phyloP scores from a whole-genome alignment of 306 rosid species.

The Styphnolobium japonicum region DNA sequence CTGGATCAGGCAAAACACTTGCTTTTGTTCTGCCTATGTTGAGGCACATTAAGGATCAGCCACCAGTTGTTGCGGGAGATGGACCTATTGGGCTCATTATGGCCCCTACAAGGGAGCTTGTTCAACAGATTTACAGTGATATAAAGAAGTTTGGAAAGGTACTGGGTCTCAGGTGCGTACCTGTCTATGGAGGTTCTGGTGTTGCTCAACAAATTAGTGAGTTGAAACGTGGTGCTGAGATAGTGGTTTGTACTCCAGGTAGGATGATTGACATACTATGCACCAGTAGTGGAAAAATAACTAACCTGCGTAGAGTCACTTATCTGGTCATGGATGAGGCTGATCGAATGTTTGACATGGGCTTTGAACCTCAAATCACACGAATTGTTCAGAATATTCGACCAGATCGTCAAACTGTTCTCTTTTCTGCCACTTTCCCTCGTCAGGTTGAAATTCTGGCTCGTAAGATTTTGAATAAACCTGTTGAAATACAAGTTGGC shows the following conservation, averaged over 20 bases:
- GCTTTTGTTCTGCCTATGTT: slow-evolving; percentile 95
- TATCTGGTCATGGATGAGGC: slow-evolving; percentile 97
- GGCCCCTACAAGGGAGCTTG: slow-evolving; percentile 99
- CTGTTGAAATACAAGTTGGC: slow-evolving; percentile 92
- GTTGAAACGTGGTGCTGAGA: slow-evolving; percentile 94
- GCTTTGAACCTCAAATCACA: slow-evolving; percentile 95
- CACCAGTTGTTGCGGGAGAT: slow-evolving; percentile 83
- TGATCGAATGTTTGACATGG: slow-evolving; percentile 99
- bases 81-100: slow-evolving; percentile 95
- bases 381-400: slow-evolving; percentile 87
- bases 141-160: slow-evolving; percentile 75
- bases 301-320: slow-evolving; percentile 88
- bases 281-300: slow-evolving; percentile 91
- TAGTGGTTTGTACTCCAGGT: slow-evolving; percentile 96
- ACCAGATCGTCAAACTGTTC: slow-evolving; percentile 88
- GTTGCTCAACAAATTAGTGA: slow-evolving; percentile 99
- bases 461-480: slow-evolving; percentile 74
- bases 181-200: slow-evolving; percentile 97
- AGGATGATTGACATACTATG: slow-evolving; percentile 97
- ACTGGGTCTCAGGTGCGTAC: slow-evolving; percentile 80
- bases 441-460: slow-evolving; percentile 93
- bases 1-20: slow-evolving; percentile 96
- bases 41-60: slow-evolving; percentile 99
- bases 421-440: slow-evolving; percentile 93
- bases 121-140: slow-evolving; percentile 92